phyloP scores from a whole-genome alignment of 306 rosid species.

The Dicorynia guianensis region DNA sequence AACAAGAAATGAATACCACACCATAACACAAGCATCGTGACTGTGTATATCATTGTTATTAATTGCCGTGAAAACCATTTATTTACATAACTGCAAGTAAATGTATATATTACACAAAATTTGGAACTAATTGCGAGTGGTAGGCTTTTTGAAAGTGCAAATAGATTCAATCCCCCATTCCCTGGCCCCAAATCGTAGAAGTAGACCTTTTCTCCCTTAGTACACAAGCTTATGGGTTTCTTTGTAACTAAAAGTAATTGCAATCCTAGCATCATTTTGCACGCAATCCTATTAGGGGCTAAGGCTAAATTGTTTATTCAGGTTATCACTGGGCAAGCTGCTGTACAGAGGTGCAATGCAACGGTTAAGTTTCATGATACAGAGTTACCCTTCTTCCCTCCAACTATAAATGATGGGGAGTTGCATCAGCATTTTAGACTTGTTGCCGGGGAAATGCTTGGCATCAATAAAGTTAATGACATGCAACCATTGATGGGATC shows the following conservation, averaged over 20 bases:
- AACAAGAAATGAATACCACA: neutral
- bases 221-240: neutral
- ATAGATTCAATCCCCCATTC: too few species aligned
- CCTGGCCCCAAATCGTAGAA: too few species aligned
- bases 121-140: neutral
- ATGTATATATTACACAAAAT: neutral
- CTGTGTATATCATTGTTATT: neutral
- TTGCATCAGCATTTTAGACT: slow-evolving; percentile 64
- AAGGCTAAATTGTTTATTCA: slow-evolving; percentile 38
- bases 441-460: slow-evolving; percentile 70
- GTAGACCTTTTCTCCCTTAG: neutral
- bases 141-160: neutral
- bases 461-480: slow-evolving; percentile 56
- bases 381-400: slow-evolving; percentile 55
- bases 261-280: neutral
- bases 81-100: neutral
- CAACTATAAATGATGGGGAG: slow-evolving; percentile 61
- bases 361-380: slow-evolving; percentile 60
- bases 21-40: neutral
- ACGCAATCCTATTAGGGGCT: neutral
- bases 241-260: neutral
- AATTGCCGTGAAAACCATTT: neutral
- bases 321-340: slow-evolving; percentile 82
- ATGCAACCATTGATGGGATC: slow-evolving; percentile 63
- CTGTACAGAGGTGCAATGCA: slow-evolving; percentile 90